These are phyloP conservation scores for Fusarium algeriense DNA, from an alignment of 2,329 filamentous ascomycete species.

Conservation along the genomic window DNA sequence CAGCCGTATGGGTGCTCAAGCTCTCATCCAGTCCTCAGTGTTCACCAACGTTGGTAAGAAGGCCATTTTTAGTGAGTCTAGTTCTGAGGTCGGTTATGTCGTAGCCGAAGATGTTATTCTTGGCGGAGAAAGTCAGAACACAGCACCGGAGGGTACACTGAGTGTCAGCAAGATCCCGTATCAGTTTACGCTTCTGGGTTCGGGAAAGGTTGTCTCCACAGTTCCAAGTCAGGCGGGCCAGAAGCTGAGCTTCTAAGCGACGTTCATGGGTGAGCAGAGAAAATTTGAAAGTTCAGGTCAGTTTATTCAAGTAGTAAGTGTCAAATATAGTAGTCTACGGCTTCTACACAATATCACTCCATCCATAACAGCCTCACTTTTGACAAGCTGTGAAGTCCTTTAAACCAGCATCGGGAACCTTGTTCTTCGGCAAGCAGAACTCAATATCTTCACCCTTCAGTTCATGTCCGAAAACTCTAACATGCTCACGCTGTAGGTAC, in stretches of 20 bases:
- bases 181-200: conserved; percentile 31
- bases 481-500: conserved; percentile 46
- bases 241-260: conserved; percentile 22
- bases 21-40: conserved; percentile 41
- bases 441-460: conserved; percentile 49
- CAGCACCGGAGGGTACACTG: conserved; percentile 20
- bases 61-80: conserved; percentile 43
- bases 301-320: fast-evolving
- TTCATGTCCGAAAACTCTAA: conserved; percentile 43
- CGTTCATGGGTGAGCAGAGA: not conserved
- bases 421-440: conserved; percentile 46
- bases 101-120: conserved; percentile 34
- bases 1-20: conserved; percentile 42
- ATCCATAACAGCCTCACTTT: not conserved
- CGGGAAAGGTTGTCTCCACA: conserved; percentile 24
- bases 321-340: not conserved
- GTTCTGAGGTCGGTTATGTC: conserved; percentile 27
- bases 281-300: not conserved
- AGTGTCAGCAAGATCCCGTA: conserved; percentile 23
- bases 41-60: conserved; percentile 44
- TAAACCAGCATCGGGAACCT: conserved; percentile 44
- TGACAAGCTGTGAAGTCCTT: conserved; percentile 44
- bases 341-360: not conserved
- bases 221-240: conserved; percentile 35
- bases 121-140: conserved; percentile 31